Base-by-base conservation (phyloP, 371 early-diverging fungal species). In the Syncephalastrum racemosum region DNA sequence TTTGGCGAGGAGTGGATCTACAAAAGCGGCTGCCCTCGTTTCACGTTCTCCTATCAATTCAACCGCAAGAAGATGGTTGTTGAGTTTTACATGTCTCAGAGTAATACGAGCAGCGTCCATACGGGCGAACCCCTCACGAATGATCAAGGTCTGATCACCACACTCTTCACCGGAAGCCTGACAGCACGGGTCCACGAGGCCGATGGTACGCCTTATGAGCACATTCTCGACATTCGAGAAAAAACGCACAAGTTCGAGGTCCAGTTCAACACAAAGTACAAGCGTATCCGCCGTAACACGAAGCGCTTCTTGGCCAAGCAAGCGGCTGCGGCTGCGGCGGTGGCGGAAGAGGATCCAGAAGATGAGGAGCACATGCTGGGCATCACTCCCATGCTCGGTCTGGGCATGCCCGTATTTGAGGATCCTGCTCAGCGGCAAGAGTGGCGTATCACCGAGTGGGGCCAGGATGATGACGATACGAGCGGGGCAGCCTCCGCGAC, bases 1-100 rank as follows among this genome's bases (percentile, higher is more conserved):
- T 97, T 98, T 70, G 86, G 92, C 3, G 92, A 94, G n/a, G 96
- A 97, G 70, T 98, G 97, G 97, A 83, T 98, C 25, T 92, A 87
- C 65, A n/a, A n/a, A n/a, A n/a, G n/a, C 82, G 83, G 25, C 85
- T 83, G 24, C 98, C 98, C 1, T 85, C 84, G 53, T 93, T 98
- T 60, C 70, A 71, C 53, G n/a, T 85, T 94, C 41, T 66, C 66
- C 14, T 93, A 90, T 62, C 71, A 81, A 41, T 96, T 96, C 51
- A 96, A 94, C 66, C 87, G 95, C 44, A 96, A 95, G 70, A 93
- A 93, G 74, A 90, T 93, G 87, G 88, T 91, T 2, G 93, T 98
- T 1, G 96, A 96, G 70, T 86, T 98, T 60, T 82, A 75, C 43
- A 86, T 96, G 83, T 71, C 70, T 19, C 98, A 98, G 63, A 80